These are phyloP conservation scores for Alternaria angustiovoidea DNA, from an alignment of 2,329 filamentous ascomycete species.

Conservation along the genomic window DNA sequence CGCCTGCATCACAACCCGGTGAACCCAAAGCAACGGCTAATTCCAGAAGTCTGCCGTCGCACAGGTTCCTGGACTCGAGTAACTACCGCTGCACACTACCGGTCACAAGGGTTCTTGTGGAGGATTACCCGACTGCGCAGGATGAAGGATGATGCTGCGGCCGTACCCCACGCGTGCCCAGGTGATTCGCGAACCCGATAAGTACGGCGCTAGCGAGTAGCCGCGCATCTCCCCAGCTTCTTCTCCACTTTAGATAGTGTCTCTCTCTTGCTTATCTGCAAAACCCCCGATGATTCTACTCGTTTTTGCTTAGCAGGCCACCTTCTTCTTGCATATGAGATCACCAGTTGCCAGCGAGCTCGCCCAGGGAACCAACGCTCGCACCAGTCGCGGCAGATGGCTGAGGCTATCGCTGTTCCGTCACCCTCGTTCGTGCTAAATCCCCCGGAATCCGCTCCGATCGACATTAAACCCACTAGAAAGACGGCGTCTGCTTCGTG, in stretches of 20 bases:
- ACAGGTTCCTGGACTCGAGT: constrained; percentile 13
- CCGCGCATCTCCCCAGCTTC: constrained; percentile 27
- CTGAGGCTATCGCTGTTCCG: constrained; percentile 67
- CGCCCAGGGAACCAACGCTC: constrained; percentile 20
- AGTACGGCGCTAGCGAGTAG: constrained; percentile 19
- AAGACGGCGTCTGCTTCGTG: constrained; percentile 33
- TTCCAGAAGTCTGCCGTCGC: background rate
- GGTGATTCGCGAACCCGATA: constrained; percentile 15
- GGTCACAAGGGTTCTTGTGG: background rate
- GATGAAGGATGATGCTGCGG: background rate
- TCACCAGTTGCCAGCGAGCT: constrained; percentile 20
- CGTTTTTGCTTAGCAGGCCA: constrained; percentile 4
- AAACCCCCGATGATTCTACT: background rate
- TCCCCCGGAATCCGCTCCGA: constrained; percentile 18
- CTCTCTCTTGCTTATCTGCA: constrained; percentile 23
- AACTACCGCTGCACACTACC: background rate
- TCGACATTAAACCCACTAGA: constrained; percentile 21
- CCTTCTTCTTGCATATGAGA: constrained; percentile 9
- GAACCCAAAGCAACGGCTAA: background rate
- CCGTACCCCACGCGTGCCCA: constrained; percentile 19
- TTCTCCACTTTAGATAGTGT: constrained; percentile 41
- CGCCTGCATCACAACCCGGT: constrained; percentile 9
- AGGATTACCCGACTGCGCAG: background rate
- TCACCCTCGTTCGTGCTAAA: constrained; percentile 52
- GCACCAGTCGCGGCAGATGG: constrained; percentile 47